Evolutionary conservation across 495 filamentous ascomycete genomes (phyloP), one percentile per base, ranked within the genome.

Genomic region (Pyrenula aspistea): DNA sequence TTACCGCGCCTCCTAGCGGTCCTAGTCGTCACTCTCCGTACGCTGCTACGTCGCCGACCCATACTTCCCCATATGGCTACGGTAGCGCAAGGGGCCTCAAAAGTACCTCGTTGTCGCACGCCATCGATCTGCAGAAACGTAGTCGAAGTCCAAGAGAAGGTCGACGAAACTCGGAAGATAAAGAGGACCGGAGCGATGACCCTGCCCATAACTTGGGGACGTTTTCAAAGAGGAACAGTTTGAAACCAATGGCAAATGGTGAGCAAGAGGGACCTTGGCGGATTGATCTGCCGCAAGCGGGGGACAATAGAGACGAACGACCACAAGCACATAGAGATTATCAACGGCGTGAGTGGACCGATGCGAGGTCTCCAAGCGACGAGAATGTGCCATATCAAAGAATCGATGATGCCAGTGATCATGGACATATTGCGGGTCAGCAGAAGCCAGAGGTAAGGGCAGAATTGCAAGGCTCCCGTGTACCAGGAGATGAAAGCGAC

Each of bases 401-500:
- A 80, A 78, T 11, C 67, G 71, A 10, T 71, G 73, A n/a, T 22
- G 56, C 62, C 21, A 56, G 54, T 12, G 63, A 64, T 50, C 53
- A 60, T 12, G 59, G 62, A 21, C 63, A 69, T 25, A 53, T 63
- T 8, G 64, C 62, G 0, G 61, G 62, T 2, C 24, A 49, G 51
- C 21, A 3, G 12, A 11, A 3, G 56, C 49, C 42, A 52, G 54
- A 57, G 23, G 23, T 10, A 54, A 4, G 56, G 56, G 19, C 62
- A 54, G 31, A 42, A 15, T 15, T 42, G 31, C 31, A 42, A 42
- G 31, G 31, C 31, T 60, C 74, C 19, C 68, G 71, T 23, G 60
- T 69, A 36, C 71, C 73, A 49, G 70, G 69, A 24, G 74, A 79
- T 42, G 77, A 82, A 19, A 76, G 75, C 1, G 68, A 72, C 23